Conservation (phyloP, 139 green algal genomes). For the Auxenochlorella protothecoides region DNA sequence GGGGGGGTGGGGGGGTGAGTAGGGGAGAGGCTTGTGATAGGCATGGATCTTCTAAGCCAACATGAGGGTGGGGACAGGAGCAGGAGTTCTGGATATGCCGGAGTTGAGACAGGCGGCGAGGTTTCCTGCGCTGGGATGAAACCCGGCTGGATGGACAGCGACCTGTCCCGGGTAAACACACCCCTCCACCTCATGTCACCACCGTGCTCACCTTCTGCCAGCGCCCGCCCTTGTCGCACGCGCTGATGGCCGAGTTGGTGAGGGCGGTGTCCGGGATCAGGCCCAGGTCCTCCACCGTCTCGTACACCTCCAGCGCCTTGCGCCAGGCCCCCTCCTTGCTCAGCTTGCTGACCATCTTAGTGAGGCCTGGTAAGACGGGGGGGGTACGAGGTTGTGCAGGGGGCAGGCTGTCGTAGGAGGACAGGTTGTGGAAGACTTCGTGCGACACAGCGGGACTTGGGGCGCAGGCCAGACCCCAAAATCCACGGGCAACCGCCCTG, state of each 20-base stretch:
- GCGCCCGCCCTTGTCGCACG: conserved; percentile 77
- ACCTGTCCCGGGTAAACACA: too few relatives aligned
- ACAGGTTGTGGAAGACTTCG: too few relatives aligned
- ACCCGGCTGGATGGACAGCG: too few relatives aligned
- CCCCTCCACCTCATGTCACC: background rate
- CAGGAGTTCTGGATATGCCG: background rate
- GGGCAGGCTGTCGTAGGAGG: too few relatives aligned
- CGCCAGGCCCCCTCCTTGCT: conserved; percentile 72
- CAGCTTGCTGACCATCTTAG: conserved; percentile 76
- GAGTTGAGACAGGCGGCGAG: too few relatives aligned
- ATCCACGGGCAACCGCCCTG: background rate
- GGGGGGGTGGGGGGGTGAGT: background rate
- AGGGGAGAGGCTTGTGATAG: background rate
- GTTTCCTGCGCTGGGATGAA: too few relatives aligned
- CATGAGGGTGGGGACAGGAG: background rate
- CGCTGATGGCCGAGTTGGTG: conserved; percentile 79
- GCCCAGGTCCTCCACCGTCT: conserved; percentile 52
- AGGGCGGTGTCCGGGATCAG: conserved; percentile 74
- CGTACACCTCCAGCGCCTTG: conserved; percentile 74
- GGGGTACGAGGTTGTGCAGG: conserved; percentile 12
- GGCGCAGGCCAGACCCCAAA: too few relatives aligned
- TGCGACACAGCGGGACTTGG: too few relatives aligned
- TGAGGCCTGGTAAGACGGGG: conserved; percentile 48
- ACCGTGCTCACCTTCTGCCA: conserved; percentile 58
- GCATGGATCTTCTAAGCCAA: background rate